Conservation (phyloP, 2,329 filamentous ascomycete genomes). For the Neonectria ditissima region DNA sequence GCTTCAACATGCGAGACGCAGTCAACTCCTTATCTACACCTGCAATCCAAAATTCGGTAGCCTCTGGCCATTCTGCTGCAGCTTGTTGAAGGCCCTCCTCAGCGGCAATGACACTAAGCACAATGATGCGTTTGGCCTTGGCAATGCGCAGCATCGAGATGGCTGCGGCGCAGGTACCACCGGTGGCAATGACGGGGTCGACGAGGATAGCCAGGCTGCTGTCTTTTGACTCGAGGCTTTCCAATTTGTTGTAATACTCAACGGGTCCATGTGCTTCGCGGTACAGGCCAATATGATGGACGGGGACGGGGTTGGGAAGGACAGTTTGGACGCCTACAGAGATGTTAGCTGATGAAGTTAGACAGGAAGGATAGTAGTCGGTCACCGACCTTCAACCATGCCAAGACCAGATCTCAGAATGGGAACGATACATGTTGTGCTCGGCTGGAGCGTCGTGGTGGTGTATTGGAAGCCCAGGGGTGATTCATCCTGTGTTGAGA, state of each 20-base stretch:
- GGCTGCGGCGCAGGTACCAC: conserved; percentile 88
- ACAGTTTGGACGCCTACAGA: conserved; percentile 80
- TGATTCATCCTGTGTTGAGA: conserved; percentile 72
- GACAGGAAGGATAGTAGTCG: not conserved
- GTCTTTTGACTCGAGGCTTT: conserved; percentile 52
- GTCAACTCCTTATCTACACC: conserved; percentile 82
- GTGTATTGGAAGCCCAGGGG: conserved; percentile 83
- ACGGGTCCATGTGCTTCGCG: conserved; percentile 92
- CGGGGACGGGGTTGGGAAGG: conserved; percentile 81
- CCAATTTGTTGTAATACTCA: conserved; percentile 97
- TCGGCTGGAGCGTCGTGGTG: conserved; percentile 71
- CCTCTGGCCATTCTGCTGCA: conserved; percentile 81
- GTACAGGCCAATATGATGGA: conserved; percentile 96
- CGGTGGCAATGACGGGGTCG: conserved; percentile 94
- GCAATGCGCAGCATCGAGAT: conserved; percentile 89
- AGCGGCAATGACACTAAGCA: conserved; percentile 81
- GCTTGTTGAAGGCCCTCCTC: conserved; percentile 76
- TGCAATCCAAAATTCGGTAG: conserved; percentile 84
- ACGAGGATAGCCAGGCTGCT: conserved; percentile 81
- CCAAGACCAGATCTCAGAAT: conserved; percentile 92
- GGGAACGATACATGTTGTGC: conserved; percentile 83
- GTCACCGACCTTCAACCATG: conserved; percentile 81
- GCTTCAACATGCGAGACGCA: conserved; percentile 87
- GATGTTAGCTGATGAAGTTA: conserved; percentile 20
- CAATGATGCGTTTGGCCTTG: conserved; percentile 80